Percentiles rank a stretch among this genome's conserved stretches.
These are phyloP conservation scores for Tetrapyrgos nigripes DNA, from an alignment of 1,284 basidiomycete species.

Conservation along the genomic window DNA sequence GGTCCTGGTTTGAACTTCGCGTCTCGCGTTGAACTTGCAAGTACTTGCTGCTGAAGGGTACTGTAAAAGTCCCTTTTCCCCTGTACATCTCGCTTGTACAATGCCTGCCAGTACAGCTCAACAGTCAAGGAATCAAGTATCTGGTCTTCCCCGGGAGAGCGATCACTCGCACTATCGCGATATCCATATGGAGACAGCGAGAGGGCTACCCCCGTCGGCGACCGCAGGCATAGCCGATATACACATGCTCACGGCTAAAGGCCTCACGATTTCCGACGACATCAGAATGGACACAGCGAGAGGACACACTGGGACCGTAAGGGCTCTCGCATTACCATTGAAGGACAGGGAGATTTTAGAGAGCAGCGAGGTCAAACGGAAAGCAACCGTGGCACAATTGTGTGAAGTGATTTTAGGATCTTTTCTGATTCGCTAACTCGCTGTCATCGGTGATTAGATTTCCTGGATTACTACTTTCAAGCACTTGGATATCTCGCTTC, in stretches of 20 bases:
- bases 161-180: conserved; percentile 43
- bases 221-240: conserved; percentile 53
- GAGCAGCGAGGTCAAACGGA: conserved; percentile 86
- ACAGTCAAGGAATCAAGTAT: conserved; percentile 12
- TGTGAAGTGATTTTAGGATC: conserved; percentile 59
- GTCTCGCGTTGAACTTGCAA: too few species aligned
- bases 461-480: conserved; percentile 95
- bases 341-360: conserved; percentile 89
- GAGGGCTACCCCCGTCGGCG: conserved; percentile 45
- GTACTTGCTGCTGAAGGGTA: too few species aligned
- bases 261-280: conserved; percentile 52
- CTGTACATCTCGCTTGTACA: background rate
- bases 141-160: conserved; percentile 18
- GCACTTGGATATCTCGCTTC: conserved; percentile 86
- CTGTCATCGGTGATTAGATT: conserved; percentile 58
- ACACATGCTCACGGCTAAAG: conserved; percentile 72
- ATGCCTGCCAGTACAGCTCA: conserved; percentile 7
- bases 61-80: background rate
- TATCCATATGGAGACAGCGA: conserved; percentile 77
- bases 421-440: conserved; percentile 17
- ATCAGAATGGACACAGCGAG: conserved; percentile 73
- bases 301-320: conserved; percentile 58
- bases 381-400: conserved; percentile 94
- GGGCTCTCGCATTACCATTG: conserved; percentile 61
- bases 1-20: too few species aligned